Evolutionary conservation across 1,139 yeast genomes (phyloP).

Genomic region (Arxiozyma bovina): DNA sequence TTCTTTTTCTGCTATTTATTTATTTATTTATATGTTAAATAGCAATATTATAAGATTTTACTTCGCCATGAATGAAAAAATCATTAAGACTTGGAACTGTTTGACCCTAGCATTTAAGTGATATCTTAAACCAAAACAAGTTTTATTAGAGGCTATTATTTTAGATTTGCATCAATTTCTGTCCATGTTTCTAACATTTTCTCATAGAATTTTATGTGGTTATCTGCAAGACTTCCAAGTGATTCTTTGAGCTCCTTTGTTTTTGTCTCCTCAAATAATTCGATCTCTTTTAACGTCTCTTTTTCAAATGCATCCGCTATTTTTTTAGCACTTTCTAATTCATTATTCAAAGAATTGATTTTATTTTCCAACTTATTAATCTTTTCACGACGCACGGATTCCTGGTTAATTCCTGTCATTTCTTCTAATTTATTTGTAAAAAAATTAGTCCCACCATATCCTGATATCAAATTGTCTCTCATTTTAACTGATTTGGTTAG

Average conservation of each 20-base stretch:
- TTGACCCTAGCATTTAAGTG: too few species aligned
- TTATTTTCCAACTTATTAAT: slow-evolving; percentile 45
- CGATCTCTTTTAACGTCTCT: slow-evolving; percentile 61
- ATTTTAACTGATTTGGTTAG: slow-evolving; percentile 62
- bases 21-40: neutral
- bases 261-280: slow-evolving; percentile 74
- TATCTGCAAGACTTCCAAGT: slow-evolving; percentile 61
- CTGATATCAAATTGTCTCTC: slow-evolving; percentile 51
- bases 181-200: slow-evolving; percentile 69
- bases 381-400: slow-evolving; percentile 45
- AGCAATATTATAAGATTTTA: neutral
- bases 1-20: neutral
- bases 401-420: slow-evolving; percentile 52
- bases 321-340: slow-evolving; percentile 56
- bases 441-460: slow-evolving; percentile 45
- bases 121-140: too few species aligned
- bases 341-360: slow-evolving; percentile 48
- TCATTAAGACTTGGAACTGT: too few species aligned
- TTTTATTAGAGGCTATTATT: neutral
- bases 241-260: slow-evolving; percentile 66
- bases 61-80: neutral
- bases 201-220: slow-evolving; percentile 66
- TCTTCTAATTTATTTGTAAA: slow-evolving; percentile 50
- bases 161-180: slow-evolving; percentile 38
- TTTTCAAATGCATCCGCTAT: slow-evolving; percentile 65